Evolutionary conservation across 148 eudicot genomes (phyloP), one percentile per base, ranked within the genome.

Genomic region (Drosera capensis): DNA sequence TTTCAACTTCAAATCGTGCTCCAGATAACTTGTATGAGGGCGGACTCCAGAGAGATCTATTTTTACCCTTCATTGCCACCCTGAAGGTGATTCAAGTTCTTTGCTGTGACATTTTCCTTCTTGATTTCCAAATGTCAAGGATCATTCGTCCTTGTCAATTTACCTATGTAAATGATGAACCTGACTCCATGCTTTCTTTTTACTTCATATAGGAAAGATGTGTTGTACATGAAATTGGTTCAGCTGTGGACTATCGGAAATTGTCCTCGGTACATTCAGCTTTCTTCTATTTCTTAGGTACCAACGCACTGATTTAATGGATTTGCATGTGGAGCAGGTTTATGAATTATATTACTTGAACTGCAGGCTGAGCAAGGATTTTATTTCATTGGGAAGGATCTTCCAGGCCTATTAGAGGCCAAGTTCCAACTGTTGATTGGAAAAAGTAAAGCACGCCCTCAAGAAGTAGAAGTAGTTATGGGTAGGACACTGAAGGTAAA

Each of bases 391-490:
- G 82, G 82, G 22, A 63, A 57, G 50, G 67, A 77, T 24, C 58
- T 63, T 21, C 74, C 80, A 5, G 58, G 49, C 37, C 21, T 82
- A 64, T 82, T 87, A 30, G 68, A 65, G 68, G 69, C 66, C 26
- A 60, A 71, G 55, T 87, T 82, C 59, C 62, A 68, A 57, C 49
- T 67, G 53, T 52, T 82, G 46, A 56, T 79, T 22, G 94, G 86
- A 56, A 66, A 77, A 40, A 51, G 67, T 16, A 36, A 38, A 26
- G 64, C 82, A 50, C 34, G 29, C 24, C 68, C 80, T 15, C 78
- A 74, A 49, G 86, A 79, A 57, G 94, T 79, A 45, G 96, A 82
- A 70, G 96, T 87, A 49, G 82, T 87, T 43, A 87, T 87, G 96
- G 94, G 96, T 45, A 87, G 96, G 62, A 87, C 60, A 62, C 45